phyloP scores from a whole-genome alignment of 768 basidiomycete genomes.

The Phaeotremella skinneri region DNA sequence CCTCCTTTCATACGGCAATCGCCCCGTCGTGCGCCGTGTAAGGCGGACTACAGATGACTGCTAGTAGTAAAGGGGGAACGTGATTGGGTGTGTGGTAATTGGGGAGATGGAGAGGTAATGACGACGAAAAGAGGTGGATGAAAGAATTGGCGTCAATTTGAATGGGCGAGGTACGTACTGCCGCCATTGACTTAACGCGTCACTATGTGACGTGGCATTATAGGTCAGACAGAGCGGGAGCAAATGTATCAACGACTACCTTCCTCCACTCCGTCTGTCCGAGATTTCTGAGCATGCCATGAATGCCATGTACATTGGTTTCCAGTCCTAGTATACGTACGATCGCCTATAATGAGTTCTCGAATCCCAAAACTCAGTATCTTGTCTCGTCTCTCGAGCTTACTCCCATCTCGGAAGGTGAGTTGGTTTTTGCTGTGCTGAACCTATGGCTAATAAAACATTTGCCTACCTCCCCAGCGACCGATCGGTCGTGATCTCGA shows the following conservation, averaged over 20 bases:
- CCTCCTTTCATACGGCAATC: neutral
- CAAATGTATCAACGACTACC: neutral
- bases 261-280: neutral
- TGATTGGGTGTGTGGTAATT: too few species aligned
- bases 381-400: neutral
- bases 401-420: constrained; percentile 10
- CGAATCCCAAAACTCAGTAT: neutral
- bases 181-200: too few species aligned
- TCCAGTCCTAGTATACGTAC: too few species aligned
- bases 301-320: too few species aligned
- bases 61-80: too few species aligned
- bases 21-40: too few species aligned
- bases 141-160: neutral
- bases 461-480: constrained; percentile 1
- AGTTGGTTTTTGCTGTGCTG: neutral
- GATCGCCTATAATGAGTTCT: neutral
- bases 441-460: constrained; percentile 6
- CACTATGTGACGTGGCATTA: neutral
- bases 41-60: too few species aligned
- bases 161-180: neutral
- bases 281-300: neutral
- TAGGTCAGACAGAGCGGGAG: neutral
- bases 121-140: neutral
- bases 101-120: neutral
- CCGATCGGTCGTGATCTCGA: constrained; percentile 38